Evolutionary conservation across 2,329 filamentous ascomycete species (phyloP).

Genomic region (Arachnomyces sp.): DNA sequence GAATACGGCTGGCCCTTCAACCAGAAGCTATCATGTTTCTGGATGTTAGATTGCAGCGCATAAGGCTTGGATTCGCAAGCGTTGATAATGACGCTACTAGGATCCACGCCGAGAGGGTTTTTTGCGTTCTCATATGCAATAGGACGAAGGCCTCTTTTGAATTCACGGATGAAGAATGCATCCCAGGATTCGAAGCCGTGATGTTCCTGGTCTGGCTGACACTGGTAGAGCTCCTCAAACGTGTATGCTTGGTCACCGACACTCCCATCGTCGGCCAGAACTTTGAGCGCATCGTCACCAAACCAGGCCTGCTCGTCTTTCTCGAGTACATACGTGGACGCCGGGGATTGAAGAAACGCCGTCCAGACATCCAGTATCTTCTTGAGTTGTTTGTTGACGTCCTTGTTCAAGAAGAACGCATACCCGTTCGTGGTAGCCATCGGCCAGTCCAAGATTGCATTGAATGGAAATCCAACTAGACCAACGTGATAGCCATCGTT

Average conservation of each 20-base stretch:
- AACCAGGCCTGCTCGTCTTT: conserved; percentile 33
- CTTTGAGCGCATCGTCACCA: conserved; percentile 28
- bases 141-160: conserved; percentile 49
- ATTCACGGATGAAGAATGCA: conserved; percentile 57
- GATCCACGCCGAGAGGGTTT: conserved; percentile 21
- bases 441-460: conserved; percentile 51
- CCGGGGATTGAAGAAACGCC: conserved; percentile 15
- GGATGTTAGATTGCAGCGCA: conserved; percentile 43
- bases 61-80: conserved; percentile 57
- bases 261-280: conserved; percentile 23
- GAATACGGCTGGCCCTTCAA: conserved; percentile 63
- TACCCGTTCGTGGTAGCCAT: conserved; percentile 50
- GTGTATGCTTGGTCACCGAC: conserved; percentile 11
- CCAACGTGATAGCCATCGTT: conserved; percentile 27
- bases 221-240: conserved; percentile 16
- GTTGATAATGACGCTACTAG: conserved; percentile 48
- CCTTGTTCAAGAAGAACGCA: conserved; percentile 45
- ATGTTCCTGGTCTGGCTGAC: conserved; percentile 22
- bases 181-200: conserved; percentile 60
- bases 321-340: too few relatives aligned
- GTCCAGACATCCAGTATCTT: conserved; percentile 45
- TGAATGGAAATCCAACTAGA: conserved; percentile 49
- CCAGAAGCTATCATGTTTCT: conserved; percentile 56
- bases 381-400: conserved; percentile 46
- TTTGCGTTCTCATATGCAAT: conserved; percentile 38